Evolutionary conservation across 2,329 filamentous ascomycete genomes (phyloP).

Genomic region (Aspergillus proliferans): DNA sequence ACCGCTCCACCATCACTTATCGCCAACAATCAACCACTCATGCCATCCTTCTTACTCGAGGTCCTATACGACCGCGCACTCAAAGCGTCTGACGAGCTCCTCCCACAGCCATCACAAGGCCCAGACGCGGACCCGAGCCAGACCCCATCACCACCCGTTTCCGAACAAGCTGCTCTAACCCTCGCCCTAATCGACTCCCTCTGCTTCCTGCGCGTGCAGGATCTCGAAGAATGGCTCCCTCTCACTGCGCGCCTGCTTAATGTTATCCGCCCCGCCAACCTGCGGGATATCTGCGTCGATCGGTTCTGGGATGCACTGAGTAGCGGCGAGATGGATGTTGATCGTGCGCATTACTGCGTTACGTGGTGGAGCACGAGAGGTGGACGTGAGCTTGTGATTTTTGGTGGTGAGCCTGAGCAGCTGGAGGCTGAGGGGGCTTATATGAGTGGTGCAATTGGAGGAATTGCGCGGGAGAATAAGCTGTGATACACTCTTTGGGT

Average conservation of each 20-base stretch:
- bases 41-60: slow-evolving; percentile 77
- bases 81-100: slow-evolving; percentile 47
- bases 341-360: slow-evolving; percentile 70
- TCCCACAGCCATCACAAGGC: slow-evolving; percentile 35
- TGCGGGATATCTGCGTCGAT: slow-evolving; percentile 60
- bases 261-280: slow-evolving; percentile 53
- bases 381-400: slow-evolving; percentile 52
- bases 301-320: slow-evolving; percentile 75
- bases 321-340: slow-evolving; percentile 81
- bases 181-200: slow-evolving; percentile 74
- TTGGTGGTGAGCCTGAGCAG: slow-evolving; percentile 29
- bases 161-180: slow-evolving; percentile 70
- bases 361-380: slow-evolving; percentile 75
- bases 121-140: slow-evolving; percentile 31
- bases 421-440: slow-evolving; percentile 30
- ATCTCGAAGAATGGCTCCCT: slow-evolving; percentile 76
- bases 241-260: slow-evolving; percentile 63
- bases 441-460: slow-evolving; percentile 52
- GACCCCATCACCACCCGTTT: slow-evolving; percentile 35
- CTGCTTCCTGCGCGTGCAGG: slow-evolving; percentile 61
- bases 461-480: slow-evolving; percentile 40
- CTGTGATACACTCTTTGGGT: slow-evolving; percentile 31
- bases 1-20: slow-evolving; percentile 73
- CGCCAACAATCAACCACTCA: slow-evolving; percentile 63
- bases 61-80: slow-evolving; percentile 63